Evolutionary conservation across 768 basidiomycete species (phyloP).

Genomic region (Russula earlei): DNA sequence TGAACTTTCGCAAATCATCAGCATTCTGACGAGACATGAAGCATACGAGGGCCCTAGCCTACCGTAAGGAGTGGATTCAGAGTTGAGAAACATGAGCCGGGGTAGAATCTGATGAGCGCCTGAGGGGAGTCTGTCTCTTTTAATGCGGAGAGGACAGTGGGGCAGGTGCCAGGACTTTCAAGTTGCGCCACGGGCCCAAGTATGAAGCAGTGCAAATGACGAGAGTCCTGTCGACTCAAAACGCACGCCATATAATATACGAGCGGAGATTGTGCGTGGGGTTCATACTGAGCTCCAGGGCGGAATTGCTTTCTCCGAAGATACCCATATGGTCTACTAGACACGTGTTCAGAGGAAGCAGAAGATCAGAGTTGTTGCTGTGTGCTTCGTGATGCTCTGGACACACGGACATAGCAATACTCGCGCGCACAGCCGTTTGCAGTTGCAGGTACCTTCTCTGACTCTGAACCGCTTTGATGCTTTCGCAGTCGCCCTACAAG

Average conservation of each 20-base stretch:
- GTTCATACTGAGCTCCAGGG: neutral
- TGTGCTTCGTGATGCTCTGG: no score
- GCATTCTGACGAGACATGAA: no score
- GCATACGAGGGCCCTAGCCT: neutral
- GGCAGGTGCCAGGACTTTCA: neutral
- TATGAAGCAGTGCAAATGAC: neutral
- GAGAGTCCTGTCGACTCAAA: neutral
- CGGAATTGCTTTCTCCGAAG: neutral
- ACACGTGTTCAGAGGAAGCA: no score
- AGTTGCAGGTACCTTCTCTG: no score
- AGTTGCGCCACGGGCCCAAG: neutral
- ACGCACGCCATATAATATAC: neutral
- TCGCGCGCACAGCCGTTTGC: no score
- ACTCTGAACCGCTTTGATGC: no score
- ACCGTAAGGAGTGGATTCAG: slow-evolving; percentile 2
- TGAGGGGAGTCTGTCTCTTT: neutral
- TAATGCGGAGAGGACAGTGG: neutral
- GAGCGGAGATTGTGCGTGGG: slow-evolving; percentile 4
- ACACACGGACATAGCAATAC: no score
- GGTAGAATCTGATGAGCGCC: neutral
- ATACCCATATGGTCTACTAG: no score
- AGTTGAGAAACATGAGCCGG: neutral
- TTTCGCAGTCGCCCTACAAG: no score
- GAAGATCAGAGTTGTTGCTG: no score
- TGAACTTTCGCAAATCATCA: neutral